A percentile compares a stretch with the other conserved stretches of the same genome.
Evolutionary conservation across 805 yeast species (phyloP).

Genomic region (Candida corydali): DNA sequence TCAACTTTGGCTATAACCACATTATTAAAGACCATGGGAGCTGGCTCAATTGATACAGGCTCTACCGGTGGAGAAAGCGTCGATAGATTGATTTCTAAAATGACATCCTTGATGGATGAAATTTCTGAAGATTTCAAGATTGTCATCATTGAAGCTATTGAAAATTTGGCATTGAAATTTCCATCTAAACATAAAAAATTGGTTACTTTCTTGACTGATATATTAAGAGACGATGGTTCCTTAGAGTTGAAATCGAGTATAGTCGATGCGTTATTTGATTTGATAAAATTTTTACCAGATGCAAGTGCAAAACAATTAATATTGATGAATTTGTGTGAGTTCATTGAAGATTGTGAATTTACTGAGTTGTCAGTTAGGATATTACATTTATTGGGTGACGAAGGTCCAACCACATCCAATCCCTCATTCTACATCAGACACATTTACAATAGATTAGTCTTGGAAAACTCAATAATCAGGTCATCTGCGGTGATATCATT

Average conservation of each 20-base stretch:
- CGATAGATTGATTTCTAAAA: slow-evolving; percentile 82
- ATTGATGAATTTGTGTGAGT: slow-evolving; percentile 86
- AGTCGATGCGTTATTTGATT: slow-evolving; percentile 88
- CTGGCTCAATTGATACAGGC: slow-evolving; percentile 40
- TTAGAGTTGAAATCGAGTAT: slow-evolving; percentile 79
- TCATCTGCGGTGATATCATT: slow-evolving; percentile 93
- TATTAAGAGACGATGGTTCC: slow-evolving; percentile 89
- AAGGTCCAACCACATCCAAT: slow-evolving; percentile 82
- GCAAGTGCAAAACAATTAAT: slow-evolving; percentile 71
- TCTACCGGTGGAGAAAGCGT: slow-evolving; percentile 53
- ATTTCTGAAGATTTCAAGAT: slow-evolving; percentile 94
- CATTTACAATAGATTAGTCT: slow-evolving; percentile 92
- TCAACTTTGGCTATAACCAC: slow-evolving; percentile 98
- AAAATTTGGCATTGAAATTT: slow-evolving; percentile 87
- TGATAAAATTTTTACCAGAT: slow-evolving; percentile 78
- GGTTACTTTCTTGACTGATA: slow-evolving; percentile 75
- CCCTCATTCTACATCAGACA: slow-evolving; percentile 93
- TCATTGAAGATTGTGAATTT: slow-evolving; percentile 96
- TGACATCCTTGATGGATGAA: slow-evolving; percentile 85
- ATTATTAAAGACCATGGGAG: slow-evolving; percentile 88
- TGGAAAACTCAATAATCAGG: slow-evolving; percentile 92
- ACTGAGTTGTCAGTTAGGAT: slow-evolving; percentile 92
- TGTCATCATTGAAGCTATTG: slow-evolving; percentile 91
- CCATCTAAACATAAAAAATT: slow-evolving; percentile 84
- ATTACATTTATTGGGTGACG: slow-evolving; percentile 86